phyloP scores from a whole-genome alignment of 2,329 filamentous ascomycete genomes.

The Karstenula rhodostoma region DNA sequence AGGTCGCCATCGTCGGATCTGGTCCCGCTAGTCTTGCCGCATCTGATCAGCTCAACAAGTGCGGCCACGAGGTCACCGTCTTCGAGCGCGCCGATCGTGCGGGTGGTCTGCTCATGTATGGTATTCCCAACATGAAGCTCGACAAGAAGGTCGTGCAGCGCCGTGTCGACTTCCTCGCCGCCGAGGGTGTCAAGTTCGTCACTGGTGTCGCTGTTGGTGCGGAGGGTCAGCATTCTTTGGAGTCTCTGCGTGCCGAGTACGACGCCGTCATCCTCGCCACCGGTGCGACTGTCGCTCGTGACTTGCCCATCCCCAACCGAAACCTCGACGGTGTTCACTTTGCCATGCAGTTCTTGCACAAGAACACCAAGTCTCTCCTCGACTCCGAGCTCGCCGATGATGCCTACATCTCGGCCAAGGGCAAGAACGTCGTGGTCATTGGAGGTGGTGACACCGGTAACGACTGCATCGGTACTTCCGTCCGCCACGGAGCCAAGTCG shows the following conservation, averaged over 20 bases:
- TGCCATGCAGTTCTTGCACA: conserved; percentile 96
- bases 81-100: conserved; percentile 92
- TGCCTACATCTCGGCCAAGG: conserved; percentile 91
- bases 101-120: conserved; percentile 96
- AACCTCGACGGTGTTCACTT: conserved; percentile 91
- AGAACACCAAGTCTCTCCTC: conserved; percentile 96
- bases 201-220: conserved; percentile 81
- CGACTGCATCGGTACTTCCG: conserved; percentile 95
- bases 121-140: conserved; percentile 99
- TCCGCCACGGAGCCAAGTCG: conserved; percentile 93
- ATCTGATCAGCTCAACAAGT: conserved; percentile 93
- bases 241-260: conserved; percentile 75
- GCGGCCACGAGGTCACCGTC: conserved; percentile 86
- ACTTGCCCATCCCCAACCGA: conserved; percentile 88
- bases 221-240: conserved; percentile 72
- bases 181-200: conserved; percentile 85
- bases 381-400: conserved; percentile 87
- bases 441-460: conserved; percentile 98
- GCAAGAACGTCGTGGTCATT: conserved; percentile 95
- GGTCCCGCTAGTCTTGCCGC: conserved; percentile 89
- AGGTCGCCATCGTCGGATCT: conserved; percentile 86
- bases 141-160: conserved; percentile 98
- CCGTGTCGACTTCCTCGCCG: conserved; percentile 92
- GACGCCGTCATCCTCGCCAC: conserved; percentile 92
- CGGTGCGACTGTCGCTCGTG: conserved; percentile 90